A percentile compares a stretch with the other conserved stretches of the same genome.
These are phyloP conservation scores for Lycium barbarum DNA, from an alignment of 257 asterid genomes.

Conservation along the genomic window DNA sequence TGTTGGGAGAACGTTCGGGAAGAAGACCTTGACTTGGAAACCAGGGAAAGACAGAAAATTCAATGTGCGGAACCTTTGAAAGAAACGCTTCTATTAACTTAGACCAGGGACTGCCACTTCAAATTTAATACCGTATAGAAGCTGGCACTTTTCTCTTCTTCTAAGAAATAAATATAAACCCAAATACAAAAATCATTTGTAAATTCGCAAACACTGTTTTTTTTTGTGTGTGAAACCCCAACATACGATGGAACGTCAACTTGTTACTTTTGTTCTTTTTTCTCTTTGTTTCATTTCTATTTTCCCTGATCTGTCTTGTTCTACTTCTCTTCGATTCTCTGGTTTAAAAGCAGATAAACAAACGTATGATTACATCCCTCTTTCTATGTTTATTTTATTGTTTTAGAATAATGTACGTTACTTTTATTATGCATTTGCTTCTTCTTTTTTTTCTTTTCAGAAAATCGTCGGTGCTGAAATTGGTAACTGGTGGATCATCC, in stretches of 20 bases:
- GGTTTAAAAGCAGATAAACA: conserved; percentile 46
- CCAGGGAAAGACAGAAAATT: background rate
- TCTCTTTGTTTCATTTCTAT: conserved; percentile 45
- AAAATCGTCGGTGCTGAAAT: conserved; percentile 54
- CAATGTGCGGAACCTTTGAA: background rate
- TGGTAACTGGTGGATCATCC: conserved; percentile 53
- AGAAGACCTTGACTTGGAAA: background rate
- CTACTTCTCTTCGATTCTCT: conserved; percentile 46
- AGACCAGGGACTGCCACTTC: background rate
- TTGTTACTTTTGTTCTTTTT: conserved; percentile 39
- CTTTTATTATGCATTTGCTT: background rate
- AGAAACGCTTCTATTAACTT: background rate
- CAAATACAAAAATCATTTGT: background rate
- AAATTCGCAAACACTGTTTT: background rate
- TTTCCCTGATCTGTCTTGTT: conserved; percentile 31
- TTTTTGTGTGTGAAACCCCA: too few species aligned
- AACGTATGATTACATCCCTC: conserved; percentile 29
- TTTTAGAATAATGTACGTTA: conserved; percentile 42
- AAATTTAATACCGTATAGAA: background rate
- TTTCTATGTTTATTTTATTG: background rate
- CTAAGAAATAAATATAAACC: background rate
- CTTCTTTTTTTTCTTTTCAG: conserved; percentile 39
- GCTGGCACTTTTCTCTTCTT: background rate
- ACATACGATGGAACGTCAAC: conserved; percentile 5
- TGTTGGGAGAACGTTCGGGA: conserved; percentile 20